Conservation (phyloP, 1,139 yeast genomes). For the Magnusiomyces magnusii region DNA sequence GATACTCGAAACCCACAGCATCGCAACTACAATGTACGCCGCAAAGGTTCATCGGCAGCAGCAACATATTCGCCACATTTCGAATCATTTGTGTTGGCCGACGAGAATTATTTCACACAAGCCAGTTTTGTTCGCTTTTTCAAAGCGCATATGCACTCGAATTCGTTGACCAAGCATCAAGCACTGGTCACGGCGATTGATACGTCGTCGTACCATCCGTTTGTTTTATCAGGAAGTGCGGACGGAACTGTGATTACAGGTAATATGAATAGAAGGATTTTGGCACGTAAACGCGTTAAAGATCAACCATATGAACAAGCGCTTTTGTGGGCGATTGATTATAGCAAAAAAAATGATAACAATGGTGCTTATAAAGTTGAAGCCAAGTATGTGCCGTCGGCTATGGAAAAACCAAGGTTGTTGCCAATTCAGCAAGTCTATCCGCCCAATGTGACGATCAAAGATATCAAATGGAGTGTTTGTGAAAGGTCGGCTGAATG, state of each 20-base stretch:
- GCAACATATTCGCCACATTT: conserved; percentile 36
- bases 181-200: conserved; percentile 38
- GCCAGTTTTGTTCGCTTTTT: conserved; percentile 34
- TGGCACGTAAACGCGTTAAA: conserved; percentile 37
- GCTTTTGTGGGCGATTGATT: conserved; percentile 38
- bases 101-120: conserved; percentile 37
- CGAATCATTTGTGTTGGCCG: conserved; percentile 37
- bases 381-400: conserved; percentile 22
- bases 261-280: conserved; percentile 38
- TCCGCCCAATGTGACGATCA: conserved; percentile 49
- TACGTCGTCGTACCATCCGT: conserved; percentile 48
- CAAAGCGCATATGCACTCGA: conserved; percentile 22
- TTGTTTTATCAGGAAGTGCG: conserved; percentile 51
- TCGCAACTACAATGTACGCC: conserved; percentile 33
- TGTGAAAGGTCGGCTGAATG: conserved; percentile 44
- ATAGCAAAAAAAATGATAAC: conserved; percentile 29
- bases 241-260: conserved; percentile 48
- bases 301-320: conserved; percentile 26
- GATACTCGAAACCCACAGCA: conserved; percentile 39
- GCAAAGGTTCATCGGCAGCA: conserved; percentile 30
- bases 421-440: conserved; percentile 29
- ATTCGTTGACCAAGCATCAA: conserved; percentile 27
- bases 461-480: conserved; percentile 59
- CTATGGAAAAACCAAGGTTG: conserved; percentile 21
- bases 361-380: conserved; percentile 35